Percentiles rank a stretch among this genome's conserved stretches.
Conservation (phyloP, 495 filamentous ascomycete species). For the Penicillium alfredii region DNA sequence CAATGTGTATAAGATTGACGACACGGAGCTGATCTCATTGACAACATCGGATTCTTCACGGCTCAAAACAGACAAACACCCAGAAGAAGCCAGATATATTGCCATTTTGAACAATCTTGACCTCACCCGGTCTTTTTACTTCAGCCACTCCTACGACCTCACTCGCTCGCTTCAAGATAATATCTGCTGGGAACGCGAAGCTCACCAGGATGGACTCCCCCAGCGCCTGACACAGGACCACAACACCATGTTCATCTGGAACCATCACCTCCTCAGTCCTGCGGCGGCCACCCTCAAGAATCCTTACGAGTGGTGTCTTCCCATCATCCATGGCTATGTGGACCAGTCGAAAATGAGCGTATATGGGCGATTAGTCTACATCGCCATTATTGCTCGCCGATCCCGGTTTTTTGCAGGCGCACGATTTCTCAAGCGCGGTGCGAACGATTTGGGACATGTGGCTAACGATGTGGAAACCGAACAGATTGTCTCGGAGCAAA, state of each 20-base stretch:
- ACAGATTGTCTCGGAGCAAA: constrained; percentile 90
- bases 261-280: constrained; percentile 78
- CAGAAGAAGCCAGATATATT: constrained; percentile 85
- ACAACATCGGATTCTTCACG: constrained; percentile 57
- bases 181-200: constrained; percentile 72
- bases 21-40: constrained; percentile 86
- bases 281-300: constrained; percentile 64
- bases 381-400: constrained; percentile 86
- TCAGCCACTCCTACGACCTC: constrained; percentile 97
- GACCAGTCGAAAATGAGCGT: constrained; percentile 82
- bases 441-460: constrained; percentile 93
- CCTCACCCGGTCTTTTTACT: constrained; percentile 87
- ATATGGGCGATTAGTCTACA: constrained; percentile 79
- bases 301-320: constrained; percentile 91
- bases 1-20: constrained; percentile 91
- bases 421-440: constrained; percentile 87
- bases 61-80: constrained; percentile 71
- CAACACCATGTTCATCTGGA: constrained; percentile 98
- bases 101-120: constrained; percentile 87
- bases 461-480: constrained; percentile 99
- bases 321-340: constrained; percentile 93
- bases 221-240: constrained; percentile 57
- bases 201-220: constrained; percentile 55
- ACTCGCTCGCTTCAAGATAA: constrained; percentile 91
- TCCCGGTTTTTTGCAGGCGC: constrained; percentile 94